These are phyloP conservation scores for Xylaria sp. DNA, from an alignment of 2,329 filamentous ascomycete genomes.

Conservation along the genomic window DNA sequence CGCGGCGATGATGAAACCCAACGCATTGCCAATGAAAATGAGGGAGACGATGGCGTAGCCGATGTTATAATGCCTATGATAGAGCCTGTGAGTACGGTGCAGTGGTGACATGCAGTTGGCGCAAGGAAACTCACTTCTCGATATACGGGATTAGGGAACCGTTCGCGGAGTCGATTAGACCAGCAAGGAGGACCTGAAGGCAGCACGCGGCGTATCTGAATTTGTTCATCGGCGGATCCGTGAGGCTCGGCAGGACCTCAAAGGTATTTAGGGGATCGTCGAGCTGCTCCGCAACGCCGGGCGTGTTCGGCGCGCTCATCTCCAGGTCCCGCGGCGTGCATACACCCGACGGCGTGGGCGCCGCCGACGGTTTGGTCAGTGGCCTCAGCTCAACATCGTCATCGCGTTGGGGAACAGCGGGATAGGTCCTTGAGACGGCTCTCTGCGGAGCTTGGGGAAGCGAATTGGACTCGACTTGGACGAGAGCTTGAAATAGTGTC, in stretches of 20 bases:
- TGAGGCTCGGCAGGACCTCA: slow-evolving; percentile 55
- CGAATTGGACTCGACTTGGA: slow-evolving; percentile 45
- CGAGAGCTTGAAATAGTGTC: slow-evolving; percentile 42
- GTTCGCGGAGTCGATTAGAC: slow-evolving; percentile 78
- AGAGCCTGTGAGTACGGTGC: slow-evolving; percentile 24
- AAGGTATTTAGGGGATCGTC: slow-evolving; percentile 40
- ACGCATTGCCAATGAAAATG: slow-evolving; percentile 81
- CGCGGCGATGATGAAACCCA: slow-evolving; percentile 80
- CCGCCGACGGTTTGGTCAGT: slow-evolving; percentile 28
- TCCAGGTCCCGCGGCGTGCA: slow-evolving; percentile 43
- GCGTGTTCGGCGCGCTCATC: slow-evolving; percentile 39
- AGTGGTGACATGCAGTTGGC: neutral
- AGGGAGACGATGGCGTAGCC: slow-evolving; percentile 83
- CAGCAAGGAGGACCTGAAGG: slow-evolving; percentile 74
- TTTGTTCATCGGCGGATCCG: slow-evolving; percentile 73
- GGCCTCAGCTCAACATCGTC: slow-evolving; percentile 41
- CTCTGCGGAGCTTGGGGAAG: slow-evolving; percentile 51
- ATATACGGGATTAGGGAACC: slow-evolving; percentile 86
- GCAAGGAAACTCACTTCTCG: slow-evolving; percentile 62
- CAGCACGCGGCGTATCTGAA: slow-evolving; percentile 74
- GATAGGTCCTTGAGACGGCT: slow-evolving; percentile 54
- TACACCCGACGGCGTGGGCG: slow-evolving; percentile 27
- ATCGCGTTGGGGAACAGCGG: slow-evolving; percentile 51
- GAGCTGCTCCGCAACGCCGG: slow-evolving; percentile 15
- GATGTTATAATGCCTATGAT: slow-evolving; percentile 71